A percentile compares a stretch with the other conserved stretches of the same genome.
Evolutionary conservation across 306 rosid genomes (phyloP).

Genomic region (Glycine tomentella): DNA sequence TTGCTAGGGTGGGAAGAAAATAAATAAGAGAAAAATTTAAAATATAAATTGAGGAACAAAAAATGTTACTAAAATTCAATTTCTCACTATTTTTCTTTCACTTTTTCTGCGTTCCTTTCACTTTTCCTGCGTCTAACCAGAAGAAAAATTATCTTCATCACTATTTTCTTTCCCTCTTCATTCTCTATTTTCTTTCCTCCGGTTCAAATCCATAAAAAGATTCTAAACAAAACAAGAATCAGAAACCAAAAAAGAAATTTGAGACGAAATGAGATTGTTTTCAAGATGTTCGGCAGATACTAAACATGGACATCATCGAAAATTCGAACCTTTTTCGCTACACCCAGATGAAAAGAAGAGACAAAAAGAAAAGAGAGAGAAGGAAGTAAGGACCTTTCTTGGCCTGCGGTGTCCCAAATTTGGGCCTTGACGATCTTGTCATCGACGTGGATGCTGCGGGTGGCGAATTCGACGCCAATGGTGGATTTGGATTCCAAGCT

Average conservation of each 20-base stretch:
- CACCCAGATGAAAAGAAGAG: no score
- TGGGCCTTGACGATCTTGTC: constrained; percentile 90
- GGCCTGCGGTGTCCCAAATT: constrained; percentile 96
- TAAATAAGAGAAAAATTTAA: background rate
- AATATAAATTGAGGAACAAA: background rate
- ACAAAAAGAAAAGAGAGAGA: background rate
- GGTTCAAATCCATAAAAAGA: background rate
- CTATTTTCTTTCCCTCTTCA: no score
- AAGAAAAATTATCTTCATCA: background rate
- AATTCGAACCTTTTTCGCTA: no score
- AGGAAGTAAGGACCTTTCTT: constrained; percentile 64
- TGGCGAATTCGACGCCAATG: constrained; percentile 87
- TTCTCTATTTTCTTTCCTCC: background rate
- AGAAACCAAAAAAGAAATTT: background rate
- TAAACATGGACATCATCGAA: no score
- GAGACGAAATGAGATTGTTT: background rate
- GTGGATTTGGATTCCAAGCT: constrained; percentile 84
- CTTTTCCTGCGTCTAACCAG: background rate
- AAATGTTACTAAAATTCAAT: background rate
- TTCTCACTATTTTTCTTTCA: background rate
- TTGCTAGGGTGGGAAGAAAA: background rate
- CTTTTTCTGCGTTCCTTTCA: background rate
- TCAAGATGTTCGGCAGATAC: no score
- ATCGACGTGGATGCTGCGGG: constrained; percentile 81
- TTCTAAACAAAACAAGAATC: background rate